These are phyloP conservation scores for Penicillium simplicissimum DNA, from an alignment of 495 filamentous ascomycete species.

Conservation along the genomic window DNA sequence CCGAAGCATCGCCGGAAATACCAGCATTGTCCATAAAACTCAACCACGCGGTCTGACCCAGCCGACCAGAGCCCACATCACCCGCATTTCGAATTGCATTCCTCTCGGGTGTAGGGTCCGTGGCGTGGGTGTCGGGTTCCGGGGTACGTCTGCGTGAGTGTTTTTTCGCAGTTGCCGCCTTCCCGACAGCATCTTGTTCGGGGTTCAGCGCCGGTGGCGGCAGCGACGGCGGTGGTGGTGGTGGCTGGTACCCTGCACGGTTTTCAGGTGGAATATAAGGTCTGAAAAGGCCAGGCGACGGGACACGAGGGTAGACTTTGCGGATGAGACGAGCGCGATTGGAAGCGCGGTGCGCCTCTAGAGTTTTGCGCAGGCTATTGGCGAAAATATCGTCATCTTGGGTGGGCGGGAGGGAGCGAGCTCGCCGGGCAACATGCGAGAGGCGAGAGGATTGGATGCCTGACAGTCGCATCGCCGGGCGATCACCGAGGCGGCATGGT, in stretches of 20 bases:
- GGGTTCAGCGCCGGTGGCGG: neutral
- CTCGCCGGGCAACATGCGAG: constrained; percentile 18
- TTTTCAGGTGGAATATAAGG: constrained; percentile 25
- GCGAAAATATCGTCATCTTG: constrained; percentile 33
- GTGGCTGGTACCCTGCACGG: constrained; percentile 23
- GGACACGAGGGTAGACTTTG: constrained; percentile 23
- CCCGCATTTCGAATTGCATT: constrained; percentile 23
- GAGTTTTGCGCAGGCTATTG: constrained; percentile 45
- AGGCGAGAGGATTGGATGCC: constrained; percentile 16
- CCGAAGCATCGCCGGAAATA: constrained; percentile 16
- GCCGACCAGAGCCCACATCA: neutral
- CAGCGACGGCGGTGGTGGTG: neutral
- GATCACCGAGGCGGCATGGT: constrained; percentile 17
- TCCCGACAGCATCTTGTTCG: constrained; percentile 4
- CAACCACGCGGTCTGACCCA: constrained; percentile 39
- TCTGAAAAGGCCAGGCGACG: constrained; percentile 24
- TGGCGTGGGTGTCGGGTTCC: constrained; percentile 2
- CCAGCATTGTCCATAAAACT: constrained; percentile 11
- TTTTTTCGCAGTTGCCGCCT: constrained; percentile 2
- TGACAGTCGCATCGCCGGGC: constrained; percentile 33
- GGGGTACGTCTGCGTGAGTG: constrained; percentile 10
- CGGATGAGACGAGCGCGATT: constrained; percentile 50
- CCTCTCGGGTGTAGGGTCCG: neutral
- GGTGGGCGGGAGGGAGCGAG: constrained; percentile 14
- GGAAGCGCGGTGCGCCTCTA: constrained; percentile 51